Percentiles rank a stretch among this genome's conserved stretches.
phyloP scores from a whole-genome alignment of 129 eudicot genomes.

The Chrysanthemum seticuspe region DNA sequence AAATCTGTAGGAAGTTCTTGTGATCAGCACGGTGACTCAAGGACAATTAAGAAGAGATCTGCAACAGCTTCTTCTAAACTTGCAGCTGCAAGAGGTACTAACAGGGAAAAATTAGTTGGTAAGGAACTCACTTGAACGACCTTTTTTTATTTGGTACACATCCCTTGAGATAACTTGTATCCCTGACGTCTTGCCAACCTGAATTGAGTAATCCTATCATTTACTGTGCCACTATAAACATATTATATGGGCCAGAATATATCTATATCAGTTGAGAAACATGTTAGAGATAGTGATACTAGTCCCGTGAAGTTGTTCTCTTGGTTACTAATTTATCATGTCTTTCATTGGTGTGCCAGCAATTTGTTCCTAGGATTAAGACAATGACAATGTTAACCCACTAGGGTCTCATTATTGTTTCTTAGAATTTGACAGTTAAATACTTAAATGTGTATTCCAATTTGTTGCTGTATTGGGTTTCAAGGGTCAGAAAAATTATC shows the following conservation, averaged over 20 bases:
- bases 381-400: not conserved
- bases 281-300: not conserved
- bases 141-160: not conserved
- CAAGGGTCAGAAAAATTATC: not conserved
- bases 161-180: not conserved
- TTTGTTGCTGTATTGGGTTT: no score
- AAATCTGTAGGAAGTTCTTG: no score
- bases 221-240: not conserved
- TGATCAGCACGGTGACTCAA: constrained; percentile 13
- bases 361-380: not conserved
- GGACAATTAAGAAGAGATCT: constrained; percentile 32
- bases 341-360: not conserved
- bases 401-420: not conserved
- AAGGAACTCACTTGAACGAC: constrained; percentile 6
- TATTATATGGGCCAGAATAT: not conserved
- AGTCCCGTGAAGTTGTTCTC: not conserved
- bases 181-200: not conserved
- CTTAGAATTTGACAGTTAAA: constrained; percentile 8
- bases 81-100: constrained; percentile 22
- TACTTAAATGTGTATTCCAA: not conserved
- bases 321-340: not conserved
- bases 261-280: constrained; percentile 5
- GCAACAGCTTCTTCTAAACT: constrained; percentile 21
- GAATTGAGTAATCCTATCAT: not conserved
- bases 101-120: constrained; percentile 31